Evolutionary conservation across 202 grass and related monocot species (phyloP), one percentile per base, ranked within the genome.

Genomic region (Brachypodium distachyon): DNA sequence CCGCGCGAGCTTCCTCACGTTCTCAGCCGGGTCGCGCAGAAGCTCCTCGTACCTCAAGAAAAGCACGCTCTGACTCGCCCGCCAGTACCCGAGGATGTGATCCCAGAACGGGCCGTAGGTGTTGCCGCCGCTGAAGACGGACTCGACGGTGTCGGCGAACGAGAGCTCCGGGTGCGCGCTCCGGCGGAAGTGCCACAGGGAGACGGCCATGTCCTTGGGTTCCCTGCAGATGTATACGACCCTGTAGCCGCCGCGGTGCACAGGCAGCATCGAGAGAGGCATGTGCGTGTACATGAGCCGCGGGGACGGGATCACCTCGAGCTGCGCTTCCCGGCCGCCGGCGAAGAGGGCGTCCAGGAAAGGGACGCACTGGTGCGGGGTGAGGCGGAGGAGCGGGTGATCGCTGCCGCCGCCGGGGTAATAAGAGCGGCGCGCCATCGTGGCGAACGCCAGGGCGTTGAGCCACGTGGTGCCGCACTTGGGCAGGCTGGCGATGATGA

Each of bases 381-480:
- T 81, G 56, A 64, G 82, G 29, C 29, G 67, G 64, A 58, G 77
- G 53, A 85, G 71, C 21, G 55, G 72, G 51, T 84, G 81, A 18
- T 41, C 54, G 36, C 0, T 3, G 68, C 22, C 6, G 3, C 59
- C 59, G 4, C 6, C 16, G 70, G 77, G 59, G 2, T 68, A 39
- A 10, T 74, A 29, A 16, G 25, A 48, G 55, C 43, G 18, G 32
- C 73, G 77, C 2, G 67, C 28, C 51, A 74, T 21, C 7, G 72
- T 43, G 32, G 82, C 64, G 41, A 89, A 89, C 23, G 65, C n/a
- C 36, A 82, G 46, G 3, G 82, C 77, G 21, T 61, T 66, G 12
- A 82, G 72, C 82, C 87, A 85, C 22, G 82, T 89, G 26, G 40
- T 85, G 77, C 77, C 82, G 19, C 70, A 77, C 68, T 89, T 89